Evolutionary conservation across 2,329 filamentous ascomycete species (phyloP), one percentile per base, ranked within the genome.

Genomic region (Parastagonospora avenae): DNA sequence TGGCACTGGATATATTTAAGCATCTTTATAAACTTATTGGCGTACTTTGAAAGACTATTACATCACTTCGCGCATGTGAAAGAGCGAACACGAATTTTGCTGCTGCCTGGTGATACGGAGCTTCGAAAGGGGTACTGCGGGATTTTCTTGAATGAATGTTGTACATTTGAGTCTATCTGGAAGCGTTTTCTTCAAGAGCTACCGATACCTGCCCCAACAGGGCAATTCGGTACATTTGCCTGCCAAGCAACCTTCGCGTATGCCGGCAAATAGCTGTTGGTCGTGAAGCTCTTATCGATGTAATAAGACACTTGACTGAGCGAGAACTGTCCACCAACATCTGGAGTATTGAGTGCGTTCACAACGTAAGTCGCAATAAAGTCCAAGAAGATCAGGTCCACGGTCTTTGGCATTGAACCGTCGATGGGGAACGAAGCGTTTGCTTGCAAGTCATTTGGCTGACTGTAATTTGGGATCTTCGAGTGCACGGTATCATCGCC

Each of bases 401-500:
- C 81, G 2, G 64, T 74, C 9, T 76, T 73, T 0, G 80, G 77
- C 14, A 67, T 45, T 3, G 60, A 72, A 1, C 78, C 77, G 19
- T 77, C 70, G 2, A 63, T 50, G 0, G 79, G 78, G 46, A 84
- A 82, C 0, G 76, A 79, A 6, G 70, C 80, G 12, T 78, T 76
- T 2, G 76, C 76, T 61, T 81, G 77, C 58, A 82, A 79, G 59
- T 80, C 80, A 53, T 78, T 74, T 4, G 82, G 82, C 37, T 80
- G 74, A 1, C 60, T 38, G 68, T 79, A 82, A 48, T 73, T 63
- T 1, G 80, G 76, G 37, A 84, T 81, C 7, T 48, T 44, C 4
- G 73, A 71, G 67, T 85, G 82, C 5, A 75, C 60, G 0, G 82
- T 85, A 54, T 85, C 83, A 59, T 85, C 83, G 12, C 82, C 80